Percentiles rank a stretch among this genome's conserved stretches.
These are phyloP conservation scores for Ceratocystis huliohia DNA, from an alignment of 2,329 filamentous ascomycete genomes.

Conservation along the genomic window DNA sequence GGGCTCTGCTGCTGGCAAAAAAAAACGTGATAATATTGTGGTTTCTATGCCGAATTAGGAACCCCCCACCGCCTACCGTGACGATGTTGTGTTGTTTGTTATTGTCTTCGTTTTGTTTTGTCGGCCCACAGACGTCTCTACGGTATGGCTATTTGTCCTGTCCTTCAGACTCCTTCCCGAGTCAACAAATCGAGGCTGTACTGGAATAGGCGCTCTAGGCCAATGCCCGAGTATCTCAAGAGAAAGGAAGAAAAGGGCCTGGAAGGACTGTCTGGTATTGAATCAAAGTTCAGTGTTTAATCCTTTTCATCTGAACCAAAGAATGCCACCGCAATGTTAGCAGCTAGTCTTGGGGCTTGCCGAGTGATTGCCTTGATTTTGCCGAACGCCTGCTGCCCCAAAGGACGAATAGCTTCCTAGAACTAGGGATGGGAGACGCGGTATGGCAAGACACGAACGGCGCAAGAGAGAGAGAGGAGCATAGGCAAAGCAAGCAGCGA, in stretches of 20 bases:
- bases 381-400: not conserved
- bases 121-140: not conserved
- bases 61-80: not conserved
- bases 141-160: not conserved
- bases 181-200: not conserved
- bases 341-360: not conserved
- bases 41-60: not conserved
- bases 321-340: not conserved
- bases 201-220: not conserved
- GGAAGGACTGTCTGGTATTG: not conserved
- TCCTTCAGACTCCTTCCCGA: not conserved
- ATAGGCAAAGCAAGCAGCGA: not conserved
- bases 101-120: not conserved
- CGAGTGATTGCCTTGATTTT: not conserved
- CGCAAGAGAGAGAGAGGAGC: not conserved
- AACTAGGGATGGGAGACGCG: no score
- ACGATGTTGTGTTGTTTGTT: not conserved
- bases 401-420: no score
- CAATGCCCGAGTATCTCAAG: no score
- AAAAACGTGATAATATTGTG: not conserved
- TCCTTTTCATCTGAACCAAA: conserved; percentile 1
- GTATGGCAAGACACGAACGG: not conserved
- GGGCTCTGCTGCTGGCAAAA: not conserved
- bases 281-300: not conserved
- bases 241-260: not conserved